Percentiles rank a stretch among this genome's conserved stretches.
Evolutionary conservation across 345 rosid species (phyloP).

Genomic region (Mallotus nudiflorus): DNA sequence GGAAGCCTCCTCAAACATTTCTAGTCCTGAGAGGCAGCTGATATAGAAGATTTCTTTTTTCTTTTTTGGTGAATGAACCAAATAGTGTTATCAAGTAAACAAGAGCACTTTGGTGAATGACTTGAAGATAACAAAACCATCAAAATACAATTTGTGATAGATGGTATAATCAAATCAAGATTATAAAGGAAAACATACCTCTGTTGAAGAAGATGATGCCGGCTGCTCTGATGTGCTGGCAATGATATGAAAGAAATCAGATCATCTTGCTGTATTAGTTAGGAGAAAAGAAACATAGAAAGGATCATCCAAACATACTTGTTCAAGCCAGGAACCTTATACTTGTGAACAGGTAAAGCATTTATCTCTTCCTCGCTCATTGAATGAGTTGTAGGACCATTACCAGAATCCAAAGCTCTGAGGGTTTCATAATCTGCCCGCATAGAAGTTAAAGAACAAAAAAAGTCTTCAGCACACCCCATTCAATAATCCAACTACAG

Average conservation of each 20-base stretch:
- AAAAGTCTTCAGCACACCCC: too few species aligned
- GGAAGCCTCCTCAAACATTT: too few species aligned
- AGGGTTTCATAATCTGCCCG: conserved; percentile 84
- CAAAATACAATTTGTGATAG: background rate
- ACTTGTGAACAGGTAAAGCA: conserved; percentile 84
- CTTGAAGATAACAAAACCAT: background rate
- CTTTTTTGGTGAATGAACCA: too few species aligned
- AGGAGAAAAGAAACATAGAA: background rate
- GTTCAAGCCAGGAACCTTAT: conserved; percentile 52
- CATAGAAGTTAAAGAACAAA: background rate
- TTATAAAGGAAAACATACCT: conserved; percentile 41
- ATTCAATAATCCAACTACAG: background rate
- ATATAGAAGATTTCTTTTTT: too few species aligned
- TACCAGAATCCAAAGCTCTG: conserved; percentile 88
- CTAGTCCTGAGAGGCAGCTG: too few species aligned
- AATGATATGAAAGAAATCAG: conserved; percentile 22
- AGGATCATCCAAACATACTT: conserved; percentile 35
- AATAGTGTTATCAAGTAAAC: too few species aligned
- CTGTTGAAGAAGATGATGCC: conserved; percentile 46
- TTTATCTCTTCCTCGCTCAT: conserved; percentile 98
- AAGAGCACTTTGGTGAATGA: too few species aligned
- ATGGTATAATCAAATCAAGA: background rate
- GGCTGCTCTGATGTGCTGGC: conserved; percentile 36
- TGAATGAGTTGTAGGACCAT: conserved; percentile 53
- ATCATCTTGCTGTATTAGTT: background rate